Evolutionary conservation across 768 basidiomycete species (phyloP), one percentile per base, ranked within the genome.

Genomic region (Trametes cubensis): DNA sequence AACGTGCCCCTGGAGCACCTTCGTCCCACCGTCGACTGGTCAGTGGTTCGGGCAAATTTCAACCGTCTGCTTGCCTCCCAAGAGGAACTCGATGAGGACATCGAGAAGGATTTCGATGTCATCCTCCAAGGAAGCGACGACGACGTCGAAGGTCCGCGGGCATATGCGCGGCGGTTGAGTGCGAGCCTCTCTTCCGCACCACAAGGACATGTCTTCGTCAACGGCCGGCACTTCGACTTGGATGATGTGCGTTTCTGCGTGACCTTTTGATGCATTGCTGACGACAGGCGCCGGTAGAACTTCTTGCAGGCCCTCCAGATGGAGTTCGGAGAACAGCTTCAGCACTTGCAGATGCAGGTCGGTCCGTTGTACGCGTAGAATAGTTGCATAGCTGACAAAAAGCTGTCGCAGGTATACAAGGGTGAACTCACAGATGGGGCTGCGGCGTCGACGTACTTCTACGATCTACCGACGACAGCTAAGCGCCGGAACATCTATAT

Each of bases 141-240:
- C 50, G 67, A 58, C 1, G 63, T 71, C 17, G 76, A 81, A 14
- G 80, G 78, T 53, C 79, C 84, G 0, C 70, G 73, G n/a, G 68
- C 66, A 1, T 95, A 94, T 66, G 70, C 78, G 6, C 77, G 78
- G 46, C 80, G 94, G 15, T 71, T 95, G 21, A 84, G 83, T 11
- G 77, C 84, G 3, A 79, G 77, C 0, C 54, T 76, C 6, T 72
- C 72, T 2, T 60, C 72, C 11, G 71, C 77, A 1, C 67, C 77
- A 0, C 72, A 73, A 2, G 95, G 94, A 0, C 86, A 91, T 65
- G 85, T 81, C 4, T 96, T 98, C 73, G 79, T 96, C 70, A 96
- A 98, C 68, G 95, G 95, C n/a, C 94, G 88, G 69, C 83, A 90
- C 71, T 80, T 85, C 54, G 73, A 81, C 14, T 72, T 93, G 50